phyloP scores from a whole-genome alignment of 352 stramenopile species.

The Pythium volutum region DNA sequence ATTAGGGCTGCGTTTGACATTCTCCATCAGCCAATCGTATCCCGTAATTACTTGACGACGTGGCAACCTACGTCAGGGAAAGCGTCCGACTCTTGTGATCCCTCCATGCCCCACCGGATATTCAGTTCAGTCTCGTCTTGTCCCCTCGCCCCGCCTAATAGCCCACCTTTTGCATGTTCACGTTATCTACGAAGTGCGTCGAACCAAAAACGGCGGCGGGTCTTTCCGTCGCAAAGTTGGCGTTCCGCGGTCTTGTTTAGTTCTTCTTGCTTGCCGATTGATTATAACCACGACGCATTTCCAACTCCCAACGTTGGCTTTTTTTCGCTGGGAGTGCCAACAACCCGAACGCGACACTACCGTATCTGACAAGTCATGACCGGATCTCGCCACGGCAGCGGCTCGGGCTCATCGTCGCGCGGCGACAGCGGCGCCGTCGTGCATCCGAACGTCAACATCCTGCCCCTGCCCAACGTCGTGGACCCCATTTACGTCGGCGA shows the following conservation, averaged over 20 bases:
- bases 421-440: neutral
- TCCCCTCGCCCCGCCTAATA: no score
- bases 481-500: slow-evolving; percentile 28
- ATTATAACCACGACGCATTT: no score
- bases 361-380: no score
- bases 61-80: neutral
- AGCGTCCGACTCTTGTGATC: neutral
- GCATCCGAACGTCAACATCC: neutral
- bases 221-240: neutral
- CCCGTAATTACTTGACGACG: neutral
- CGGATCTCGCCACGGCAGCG: slow-evolving; percentile 17
- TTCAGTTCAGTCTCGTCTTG: slow-evolving; percentile 6
- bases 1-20: neutral
- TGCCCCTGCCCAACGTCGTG: neutral
- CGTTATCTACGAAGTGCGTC: neutral
- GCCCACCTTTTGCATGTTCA: neutral
- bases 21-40: neutral
- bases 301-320: neutral
- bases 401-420: neutral
- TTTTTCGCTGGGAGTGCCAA: no score
- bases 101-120: neutral
- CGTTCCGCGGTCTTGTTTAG: neutral
- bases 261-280: no score
- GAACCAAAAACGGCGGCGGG: neutral
- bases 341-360: no score